phyloP scores from a whole-genome alignment of 495 filamentous ascomycete genomes.

The Aspergillus homomorphus region DNA sequence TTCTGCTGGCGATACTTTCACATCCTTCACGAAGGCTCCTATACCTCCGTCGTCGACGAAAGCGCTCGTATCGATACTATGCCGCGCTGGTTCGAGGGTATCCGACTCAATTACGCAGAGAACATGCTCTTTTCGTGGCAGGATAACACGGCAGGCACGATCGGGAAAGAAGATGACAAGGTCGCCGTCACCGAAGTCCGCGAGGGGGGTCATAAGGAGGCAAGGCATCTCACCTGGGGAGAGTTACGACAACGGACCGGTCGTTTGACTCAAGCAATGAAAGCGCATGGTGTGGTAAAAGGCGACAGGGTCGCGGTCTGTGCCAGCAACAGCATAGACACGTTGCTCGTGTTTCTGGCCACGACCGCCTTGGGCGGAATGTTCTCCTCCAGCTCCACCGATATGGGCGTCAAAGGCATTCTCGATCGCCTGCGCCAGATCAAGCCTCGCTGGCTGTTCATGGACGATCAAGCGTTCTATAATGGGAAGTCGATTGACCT shows the following conservation, averaged over 20 bases:
- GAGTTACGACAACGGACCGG: slow-evolving; percentile 57
- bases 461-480: slow-evolving; percentile 75
- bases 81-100: slow-evolving; percentile 44
- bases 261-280: slow-evolving; percentile 58
- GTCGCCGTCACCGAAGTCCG: slow-evolving; percentile 68
- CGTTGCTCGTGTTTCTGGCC: slow-evolving; percentile 62
- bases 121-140: slow-evolving; percentile 57
- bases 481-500: slow-evolving; percentile 74
- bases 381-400: slow-evolving; percentile 69
- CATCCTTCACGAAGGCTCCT: slow-evolving; percentile 60
- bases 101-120: slow-evolving; percentile 76
- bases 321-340: slow-evolving; percentile 70
- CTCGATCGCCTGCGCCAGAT: slow-evolving; percentile 71
- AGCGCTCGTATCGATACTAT: slow-evolving; percentile 58
- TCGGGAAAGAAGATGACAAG: slow-evolving; percentile 65
- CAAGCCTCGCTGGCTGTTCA: slow-evolving; percentile 67
- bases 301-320: slow-evolving; percentile 73
- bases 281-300: slow-evolving; percentile 56
- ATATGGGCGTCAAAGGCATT: slow-evolving; percentile 76
- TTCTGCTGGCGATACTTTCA: slow-evolving; percentile 56
- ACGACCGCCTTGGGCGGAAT: slow-evolving; percentile 64
- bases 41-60: slow-evolving; percentile 63
- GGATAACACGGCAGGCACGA: slow-evolving; percentile 10
- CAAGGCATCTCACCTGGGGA: slow-evolving; percentile 59
- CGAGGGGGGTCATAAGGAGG: slow-evolving; percentile 57